Evolutionary conservation across 169 alveolate species (phyloP).

Genomic region (Blepharisma undulans): DNA sequence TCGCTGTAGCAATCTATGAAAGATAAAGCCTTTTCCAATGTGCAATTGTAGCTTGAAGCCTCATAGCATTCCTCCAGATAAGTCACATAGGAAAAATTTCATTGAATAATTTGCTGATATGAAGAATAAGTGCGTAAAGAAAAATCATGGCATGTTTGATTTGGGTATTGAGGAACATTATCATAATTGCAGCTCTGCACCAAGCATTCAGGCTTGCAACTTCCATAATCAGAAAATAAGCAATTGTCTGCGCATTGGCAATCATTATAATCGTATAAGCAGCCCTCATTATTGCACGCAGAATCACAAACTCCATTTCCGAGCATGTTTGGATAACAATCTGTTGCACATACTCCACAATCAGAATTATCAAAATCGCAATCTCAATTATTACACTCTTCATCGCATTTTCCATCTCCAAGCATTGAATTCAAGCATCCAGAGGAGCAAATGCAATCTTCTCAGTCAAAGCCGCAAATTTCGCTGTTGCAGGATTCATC

Average conservation of each 20-base stretch:
- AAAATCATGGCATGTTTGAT: not conserved
- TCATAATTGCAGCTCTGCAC: not conserved
- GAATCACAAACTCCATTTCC: not conserved
- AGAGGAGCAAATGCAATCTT: not conserved
- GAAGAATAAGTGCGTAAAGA: not conserved
- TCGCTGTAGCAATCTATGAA: too few species aligned
- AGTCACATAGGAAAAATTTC: too few species aligned
- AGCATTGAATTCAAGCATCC: not conserved
- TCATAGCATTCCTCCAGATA: too few species aligned
- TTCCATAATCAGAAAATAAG: not conserved
- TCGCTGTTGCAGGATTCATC: too few species aligned
- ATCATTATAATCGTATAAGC: not conserved
- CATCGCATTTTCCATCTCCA: constrained; percentile 1
- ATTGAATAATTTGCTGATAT: not conserved
- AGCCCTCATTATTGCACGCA: not conserved
- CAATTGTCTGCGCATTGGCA: not conserved
- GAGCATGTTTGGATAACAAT: not conserved
- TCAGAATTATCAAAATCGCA: not conserved
- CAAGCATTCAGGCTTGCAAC: not conserved
- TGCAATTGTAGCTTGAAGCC: too few species aligned
- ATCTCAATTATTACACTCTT: not conserved
- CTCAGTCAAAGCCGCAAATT: too few species aligned
- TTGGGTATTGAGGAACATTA: not conserved
- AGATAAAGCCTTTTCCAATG: too few species aligned
- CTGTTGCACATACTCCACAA: not conserved